phyloP scores from a whole-genome alignment of 805 yeast genomes.

The Pichia ethanolica region DNA sequence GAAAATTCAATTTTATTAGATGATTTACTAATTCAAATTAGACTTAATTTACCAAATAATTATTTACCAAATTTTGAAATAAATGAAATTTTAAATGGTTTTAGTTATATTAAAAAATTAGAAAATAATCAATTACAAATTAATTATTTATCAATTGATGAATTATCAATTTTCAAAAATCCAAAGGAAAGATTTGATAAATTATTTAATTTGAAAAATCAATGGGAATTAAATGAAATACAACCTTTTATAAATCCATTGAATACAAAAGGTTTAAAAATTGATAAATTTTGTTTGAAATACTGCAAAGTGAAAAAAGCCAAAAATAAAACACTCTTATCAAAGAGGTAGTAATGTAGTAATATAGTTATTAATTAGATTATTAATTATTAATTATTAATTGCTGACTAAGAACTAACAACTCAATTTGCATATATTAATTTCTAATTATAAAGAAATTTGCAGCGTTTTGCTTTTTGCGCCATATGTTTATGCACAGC shows the following conservation, averaged over 20 bases:
- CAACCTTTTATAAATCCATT: constrained; percentile 57
- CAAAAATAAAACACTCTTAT: background rate
- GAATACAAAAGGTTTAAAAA: constrained; percentile 34
- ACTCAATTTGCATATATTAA: too few species aligned
- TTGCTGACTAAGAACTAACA: too few species aligned
- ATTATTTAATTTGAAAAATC: constrained; percentile 45
- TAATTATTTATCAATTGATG: constrained; percentile 5
- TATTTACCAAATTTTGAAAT: constrained; percentile 43
- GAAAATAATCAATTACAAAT: constrained; percentile 11
- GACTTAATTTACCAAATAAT: constrained; percentile 55
- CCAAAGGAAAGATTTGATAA: constrained; percentile 41
- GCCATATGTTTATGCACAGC: too few species aligned
- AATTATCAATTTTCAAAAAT: constrained; percentile 36
- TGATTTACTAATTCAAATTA: constrained; percentile 60
- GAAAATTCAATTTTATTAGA: constrained; percentile 21
- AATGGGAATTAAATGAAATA: constrained; percentile 58
- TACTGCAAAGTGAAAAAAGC: constrained; percentile 45
- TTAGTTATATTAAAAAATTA: constrained; percentile 25
- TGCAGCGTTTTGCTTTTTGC: too few species aligned
- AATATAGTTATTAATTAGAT: too few species aligned
- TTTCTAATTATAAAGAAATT: too few species aligned
- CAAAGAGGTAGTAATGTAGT: background rate
- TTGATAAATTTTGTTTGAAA: constrained; percentile 55
- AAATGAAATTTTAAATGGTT: constrained; percentile 35
- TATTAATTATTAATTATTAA: too few species aligned